phyloP scores from a whole-genome alignment of 148 eudicot species.

The Chenopodium album region DNA sequence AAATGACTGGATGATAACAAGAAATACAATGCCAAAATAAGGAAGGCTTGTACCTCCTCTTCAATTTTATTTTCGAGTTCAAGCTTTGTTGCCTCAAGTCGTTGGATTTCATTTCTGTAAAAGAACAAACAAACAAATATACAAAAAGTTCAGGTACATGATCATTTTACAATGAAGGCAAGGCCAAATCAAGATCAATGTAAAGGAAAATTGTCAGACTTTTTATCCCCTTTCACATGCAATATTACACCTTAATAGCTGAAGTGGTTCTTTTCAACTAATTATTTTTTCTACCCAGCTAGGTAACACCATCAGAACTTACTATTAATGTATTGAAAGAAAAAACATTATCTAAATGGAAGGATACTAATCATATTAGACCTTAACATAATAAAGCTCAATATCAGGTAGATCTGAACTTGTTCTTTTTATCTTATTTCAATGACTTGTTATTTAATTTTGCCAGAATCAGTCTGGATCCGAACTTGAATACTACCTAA shows the following conservation, averaged over 20 bases:
- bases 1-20: neutral
- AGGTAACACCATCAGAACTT: neutral
- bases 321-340: neutral
- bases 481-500: neutral
- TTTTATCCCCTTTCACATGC: neutral
- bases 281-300: neutral
- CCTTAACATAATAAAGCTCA: constrained; percentile 3
- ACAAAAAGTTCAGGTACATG: neutral
- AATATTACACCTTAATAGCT: neutral
- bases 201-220: neutral
- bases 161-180: neutral
- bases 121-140: constrained; percentile 4
- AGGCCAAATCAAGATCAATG: neutral
- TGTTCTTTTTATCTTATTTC: too few species aligned
- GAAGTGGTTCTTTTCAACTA: neutral
- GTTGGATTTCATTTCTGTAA: constrained; percentile 59
- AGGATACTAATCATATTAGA: neutral
- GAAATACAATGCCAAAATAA: constrained; percentile 4
- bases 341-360: neutral
- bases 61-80: constrained; percentile 47
- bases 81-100: constrained; percentile 56
- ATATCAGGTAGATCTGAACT: too few species aligned
- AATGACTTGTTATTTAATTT: too few species aligned
- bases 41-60: constrained; percentile 48
- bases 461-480: too few species aligned